A percentile compares a stretch with the other conserved stretches of the same genome.
These are phyloP conservation scores for Pythium insidiosum DNA, from an alignment of 352 stramenopile genomes.

Conservation along the genomic window DNA sequence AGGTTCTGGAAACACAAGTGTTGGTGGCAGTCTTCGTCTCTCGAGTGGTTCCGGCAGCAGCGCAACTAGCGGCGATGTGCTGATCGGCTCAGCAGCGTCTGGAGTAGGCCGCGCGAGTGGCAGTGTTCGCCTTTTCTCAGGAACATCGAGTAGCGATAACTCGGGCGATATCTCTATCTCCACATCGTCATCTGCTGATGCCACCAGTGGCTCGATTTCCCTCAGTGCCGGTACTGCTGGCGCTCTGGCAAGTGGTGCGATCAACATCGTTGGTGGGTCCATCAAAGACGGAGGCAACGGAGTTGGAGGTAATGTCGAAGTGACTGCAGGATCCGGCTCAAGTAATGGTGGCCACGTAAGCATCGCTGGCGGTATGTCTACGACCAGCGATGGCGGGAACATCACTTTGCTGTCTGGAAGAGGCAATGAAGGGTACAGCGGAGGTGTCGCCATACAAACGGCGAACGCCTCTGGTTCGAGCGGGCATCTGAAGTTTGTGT, in stretches of 20 bases:
- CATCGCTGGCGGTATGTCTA: constrained; percentile 2
- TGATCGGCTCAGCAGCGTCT: constrained; percentile 1
- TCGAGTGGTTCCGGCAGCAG: no score
- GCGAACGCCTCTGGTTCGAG: constrained; percentile 1
- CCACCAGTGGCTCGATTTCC: constrained; percentile 3
- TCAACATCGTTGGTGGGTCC: no score
- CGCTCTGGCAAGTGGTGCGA: no score
- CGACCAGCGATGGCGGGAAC: neutral
- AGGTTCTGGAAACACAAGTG: no score
- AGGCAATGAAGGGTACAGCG: neutral
- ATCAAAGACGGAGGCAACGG: no score
- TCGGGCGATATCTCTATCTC: constrained; percentile 10
- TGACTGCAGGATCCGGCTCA: neutral
- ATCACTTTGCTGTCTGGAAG: neutral
- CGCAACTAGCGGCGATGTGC: no score
- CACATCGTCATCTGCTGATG: constrained; percentile 5
- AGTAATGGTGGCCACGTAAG: neutral
- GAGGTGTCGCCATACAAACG: constrained; percentile 1
- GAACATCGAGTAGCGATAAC: constrained; percentile 1
- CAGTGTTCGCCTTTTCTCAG: constrained; percentile 6
- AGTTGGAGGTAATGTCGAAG: neutral
- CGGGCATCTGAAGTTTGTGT: neutral
- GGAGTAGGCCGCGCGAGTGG: constrained; percentile 6
- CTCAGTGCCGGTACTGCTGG: constrained; percentile 1
- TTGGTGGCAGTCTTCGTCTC: no score